A percentile compares a stretch with the other conserved stretches of the same genome.
Conservation (phyloP, 371 early-diverging fungal genomes). For the Dentiscutata heterogama region DNA sequence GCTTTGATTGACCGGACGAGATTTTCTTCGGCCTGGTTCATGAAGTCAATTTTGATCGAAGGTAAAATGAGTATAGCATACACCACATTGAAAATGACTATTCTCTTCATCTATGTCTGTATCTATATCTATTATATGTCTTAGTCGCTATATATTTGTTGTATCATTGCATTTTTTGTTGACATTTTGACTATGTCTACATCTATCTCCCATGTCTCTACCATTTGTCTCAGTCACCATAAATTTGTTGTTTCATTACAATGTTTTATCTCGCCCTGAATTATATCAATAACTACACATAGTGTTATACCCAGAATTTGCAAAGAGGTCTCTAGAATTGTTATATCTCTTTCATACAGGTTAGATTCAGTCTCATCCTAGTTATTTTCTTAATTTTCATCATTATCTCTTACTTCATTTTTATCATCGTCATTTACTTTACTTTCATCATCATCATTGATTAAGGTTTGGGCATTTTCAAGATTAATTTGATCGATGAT, state of each 20-base stretch:
- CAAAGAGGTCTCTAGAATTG: neutral
- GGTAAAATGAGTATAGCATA: too few relatives aligned
- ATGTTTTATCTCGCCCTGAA: too few relatives aligned
- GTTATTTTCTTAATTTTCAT: neutral
- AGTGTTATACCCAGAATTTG: neutral
- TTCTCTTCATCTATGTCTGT: neutral
- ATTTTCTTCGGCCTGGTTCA: neutral
- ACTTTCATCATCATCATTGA: neutral
- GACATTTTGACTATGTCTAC: neutral
- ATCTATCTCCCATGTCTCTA: slow-evolving; percentile 1
- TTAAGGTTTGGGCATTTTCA: neutral
- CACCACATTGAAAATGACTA: neutral
- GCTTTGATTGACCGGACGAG: neutral
- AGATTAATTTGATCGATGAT: neutral
- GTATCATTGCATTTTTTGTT: too few relatives aligned
- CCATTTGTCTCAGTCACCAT: neutral
- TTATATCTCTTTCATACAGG: too few relatives aligned
- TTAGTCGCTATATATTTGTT: too few relatives aligned
- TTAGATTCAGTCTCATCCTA: too few relatives aligned
- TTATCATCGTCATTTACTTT: neutral
- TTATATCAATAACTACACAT: slow-evolving; percentile 27
- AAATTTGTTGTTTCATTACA: too few relatives aligned
- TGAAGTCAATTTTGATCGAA: too few relatives aligned
- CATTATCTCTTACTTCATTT: too few relatives aligned
- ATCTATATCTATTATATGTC: too few relatives aligned